Percentiles rank a stretch among this genome's conserved stretches.
These are phyloP conservation scores for Paspalum notatum DNA, from an alignment of 176 grass and related monocot genomes.

Conservation along the genomic window DNA sequence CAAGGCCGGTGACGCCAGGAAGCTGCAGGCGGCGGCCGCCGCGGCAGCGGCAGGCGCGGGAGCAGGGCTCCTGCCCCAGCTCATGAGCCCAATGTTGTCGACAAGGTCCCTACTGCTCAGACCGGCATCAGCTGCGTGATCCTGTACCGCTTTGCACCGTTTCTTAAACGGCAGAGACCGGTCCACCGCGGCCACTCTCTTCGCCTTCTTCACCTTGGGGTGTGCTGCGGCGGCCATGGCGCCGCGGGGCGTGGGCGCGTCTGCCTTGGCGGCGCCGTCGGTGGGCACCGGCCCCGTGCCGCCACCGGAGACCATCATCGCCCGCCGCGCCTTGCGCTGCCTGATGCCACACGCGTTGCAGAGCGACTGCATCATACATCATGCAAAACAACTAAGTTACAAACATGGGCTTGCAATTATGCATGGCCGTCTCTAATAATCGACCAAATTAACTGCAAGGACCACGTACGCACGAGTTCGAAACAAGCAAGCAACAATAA, in stretches of 20 bases:
- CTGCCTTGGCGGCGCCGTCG: constrained; percentile 30
- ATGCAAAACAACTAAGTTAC: constrained; percentile 30
- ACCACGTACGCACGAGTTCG: not conserved
- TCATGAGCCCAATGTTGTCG: constrained; percentile 55
- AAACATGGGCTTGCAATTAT: not conserved
- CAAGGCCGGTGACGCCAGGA: constrained; percentile 41
- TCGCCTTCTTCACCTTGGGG: constrained; percentile 72
- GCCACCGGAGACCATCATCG: constrained; percentile 55
- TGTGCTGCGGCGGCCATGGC: constrained; percentile 4
- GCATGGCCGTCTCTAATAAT: not conserved
- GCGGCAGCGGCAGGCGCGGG: not conserved
- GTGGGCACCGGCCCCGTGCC: not conserved
- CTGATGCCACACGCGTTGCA: constrained; percentile 98
- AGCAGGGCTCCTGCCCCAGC: constrained; percentile 53
- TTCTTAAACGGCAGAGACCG: constrained; percentile 94
- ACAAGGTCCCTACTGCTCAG: constrained; percentile 40
- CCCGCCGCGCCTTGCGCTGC: constrained; percentile 89
- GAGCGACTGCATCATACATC: constrained; percentile 82
- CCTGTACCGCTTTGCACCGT: constrained; percentile 74
- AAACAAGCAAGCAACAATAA: not conserved
- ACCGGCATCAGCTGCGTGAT: constrained; percentile 21
- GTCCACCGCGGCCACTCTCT: constrained; percentile 64
- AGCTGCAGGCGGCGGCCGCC: constrained; percentile 26
- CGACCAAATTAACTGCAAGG: not conserved
- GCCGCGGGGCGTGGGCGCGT: too few species aligned